phyloP scores from a whole-genome alignment of 768 basidiomycete genomes.

The Amanita thiersii region DNA sequence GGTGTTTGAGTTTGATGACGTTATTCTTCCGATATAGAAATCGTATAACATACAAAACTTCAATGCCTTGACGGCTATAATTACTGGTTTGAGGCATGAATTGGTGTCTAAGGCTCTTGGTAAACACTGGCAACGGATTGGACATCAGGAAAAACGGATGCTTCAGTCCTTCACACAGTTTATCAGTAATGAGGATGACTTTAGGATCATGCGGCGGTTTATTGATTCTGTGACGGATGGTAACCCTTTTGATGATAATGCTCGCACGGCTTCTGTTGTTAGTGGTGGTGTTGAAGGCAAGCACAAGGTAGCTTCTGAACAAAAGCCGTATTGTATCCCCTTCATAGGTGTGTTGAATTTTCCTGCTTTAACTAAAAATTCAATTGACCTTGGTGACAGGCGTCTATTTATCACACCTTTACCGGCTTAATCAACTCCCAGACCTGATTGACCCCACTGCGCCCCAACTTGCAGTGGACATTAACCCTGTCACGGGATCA shows the following conservation, averaged over 20 bases:
- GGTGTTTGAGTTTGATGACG: background rate
- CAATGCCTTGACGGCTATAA: slow-evolving; percentile 70
- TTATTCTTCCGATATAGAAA: slow-evolving; percentile 50
- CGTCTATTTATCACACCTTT: slow-evolving; percentile 68
- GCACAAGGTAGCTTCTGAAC: slow-evolving; percentile 29
- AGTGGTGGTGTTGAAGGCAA: slow-evolving; percentile 33
- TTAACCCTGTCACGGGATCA: slow-evolving; percentile 53
- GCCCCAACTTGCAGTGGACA: slow-evolving; percentile 57
- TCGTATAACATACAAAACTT: slow-evolving; percentile 73
- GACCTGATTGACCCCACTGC: slow-evolving; percentile 80
- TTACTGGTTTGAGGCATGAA: slow-evolving; percentile 64
- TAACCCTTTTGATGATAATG: slow-evolving; percentile 47
- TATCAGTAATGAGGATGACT: slow-evolving; percentile 56
- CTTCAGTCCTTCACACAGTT: slow-evolving; percentile 66
- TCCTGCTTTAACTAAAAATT: background rate
- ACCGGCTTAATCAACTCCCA: slow-evolving; percentile 57
- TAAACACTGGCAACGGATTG: slow-evolving; percentile 53
- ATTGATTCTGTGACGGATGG: slow-evolving; percentile 58
- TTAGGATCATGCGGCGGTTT: slow-evolving; percentile 63
- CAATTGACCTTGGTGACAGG: slow-evolving; percentile 29
- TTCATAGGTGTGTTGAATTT: slow-evolving; percentile 56
- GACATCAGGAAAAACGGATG: slow-evolving; percentile 64
- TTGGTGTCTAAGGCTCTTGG: slow-evolving; percentile 65
- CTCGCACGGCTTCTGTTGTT: slow-evolving; percentile 46
- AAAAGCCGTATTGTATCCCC: slow-evolving; percentile 59